Base-by-base conservation (phyloP, 1,284 basidiomycete species). In the Microbotryum intermedium region DNA sequence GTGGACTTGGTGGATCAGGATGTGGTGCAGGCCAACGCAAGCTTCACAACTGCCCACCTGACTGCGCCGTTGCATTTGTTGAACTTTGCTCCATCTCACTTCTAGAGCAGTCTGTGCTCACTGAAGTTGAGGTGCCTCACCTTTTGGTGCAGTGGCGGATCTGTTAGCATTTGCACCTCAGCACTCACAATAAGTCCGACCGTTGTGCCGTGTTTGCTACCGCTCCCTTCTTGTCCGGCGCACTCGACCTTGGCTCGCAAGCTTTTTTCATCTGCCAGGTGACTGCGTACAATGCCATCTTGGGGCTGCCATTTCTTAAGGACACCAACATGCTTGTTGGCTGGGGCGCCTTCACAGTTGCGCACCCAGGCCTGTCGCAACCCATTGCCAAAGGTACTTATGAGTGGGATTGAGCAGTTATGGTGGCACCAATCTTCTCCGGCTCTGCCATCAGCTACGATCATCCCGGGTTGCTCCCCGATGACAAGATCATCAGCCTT, bases 211-310 rank as follows among this genome's bases (percentile, higher is more conserved):
- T 58, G 6, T 61, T 29, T 21, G 30, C 52, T 5, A 25, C n/a
- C 3, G 43, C 20, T 1, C 44, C 16, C 21, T 30, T 44, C 7
- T 4, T 8, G n/a, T 47, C 53, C 7, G 6, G 4, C 3, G 39
- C 44, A 7, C 46, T 51, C 46, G 20, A 44, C 3, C n/a, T 13
- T 18, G 8, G 23, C 16, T 5, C 21, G 30, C 6, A 23, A 16
- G 20, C 51, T 0, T 57, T 60, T 21, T 60, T 61, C 44, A 48
- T 61, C 26, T 21, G 34, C 7, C 23, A 43, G 1, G 29, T 61
- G 3, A 49, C 56, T 3, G 20, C 44, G 4, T 44, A 47, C 13
- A 29, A 58, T 39, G 45, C 45, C 7, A 58, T 58, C 8, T 52
- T 61, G 6, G 60, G 60, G 2, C 16, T 51, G 3, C 60, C 55